Base-by-base conservation (phyloP, 1,284 basidiomycete species). In the Sanguinoderma infundibulare region DNA sequence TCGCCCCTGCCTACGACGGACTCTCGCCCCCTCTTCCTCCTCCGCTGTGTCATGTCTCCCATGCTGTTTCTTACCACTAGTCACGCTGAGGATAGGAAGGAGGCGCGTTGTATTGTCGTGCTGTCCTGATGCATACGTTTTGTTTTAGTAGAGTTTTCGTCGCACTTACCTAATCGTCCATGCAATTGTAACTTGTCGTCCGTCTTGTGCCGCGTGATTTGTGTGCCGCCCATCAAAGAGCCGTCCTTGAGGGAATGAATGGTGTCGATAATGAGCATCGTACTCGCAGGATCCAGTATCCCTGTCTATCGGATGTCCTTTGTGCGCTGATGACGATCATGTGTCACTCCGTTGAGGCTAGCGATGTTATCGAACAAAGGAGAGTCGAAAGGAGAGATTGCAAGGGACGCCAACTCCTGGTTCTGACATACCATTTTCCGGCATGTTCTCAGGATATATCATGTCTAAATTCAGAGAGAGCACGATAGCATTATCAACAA, bases 111-210 rank as follows among this genome's bases (percentile, higher is more conserved):
- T 51, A 51, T 30, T 44, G 56, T 59, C 55, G 40, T 60, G 60
- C 55, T 57, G 46, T 60, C 44, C 47, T 60, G 55, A 55, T 49
- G 52, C 52, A 59, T 26, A 42, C 35, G 51, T 36, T 54, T 39
- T 65, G 61, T 67, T 52, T 63, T 63, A 61, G 42, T 67, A 67
- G 63, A 67, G 59, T 49, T 67, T 56, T 63, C 61, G 59, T 65
- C 57, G 63, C 66, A 67, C 57, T 55, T 49, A 53, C 65, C 50
- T 62, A 58, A 64, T 64, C 62, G 12, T 28, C 36, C 55, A 60
- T 62, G 62, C 65, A 66, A 54, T 53, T 64, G 62, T 64, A 57
- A 39, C 36, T 50, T 12, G 15, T 49, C n/a, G n/a, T 42, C 32
- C 7, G 7, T 22, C 9, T 40, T 6, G 12, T 14, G 7, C 28